These are phyloP conservation scores for Backusella macrospora DNA, from an alignment of 192 early-diverging fungal species.

Conservation along the genomic window DNA sequence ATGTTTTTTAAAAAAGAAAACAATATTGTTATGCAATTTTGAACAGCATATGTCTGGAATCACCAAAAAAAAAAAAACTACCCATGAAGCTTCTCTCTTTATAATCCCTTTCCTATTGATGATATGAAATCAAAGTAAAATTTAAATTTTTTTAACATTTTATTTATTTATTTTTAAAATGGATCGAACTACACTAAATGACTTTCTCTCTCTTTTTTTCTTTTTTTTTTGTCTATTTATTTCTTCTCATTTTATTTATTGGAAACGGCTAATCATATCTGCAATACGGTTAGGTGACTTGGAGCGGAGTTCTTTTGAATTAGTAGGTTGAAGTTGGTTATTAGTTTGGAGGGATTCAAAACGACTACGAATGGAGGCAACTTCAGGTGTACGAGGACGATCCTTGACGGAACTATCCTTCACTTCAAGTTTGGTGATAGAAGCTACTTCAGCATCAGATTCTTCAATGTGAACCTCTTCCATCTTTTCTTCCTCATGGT, in stretches of 20 bases:
- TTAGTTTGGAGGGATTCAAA: constrained; percentile 18
- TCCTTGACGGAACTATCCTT: background rate
- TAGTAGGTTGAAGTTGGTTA: background rate
- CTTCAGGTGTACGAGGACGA: constrained; percentile 11
- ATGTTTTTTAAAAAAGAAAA: too few relatives aligned
- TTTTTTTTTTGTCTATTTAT: background rate
- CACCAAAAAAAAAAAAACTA: too few relatives aligned
- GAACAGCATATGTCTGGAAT: too few relatives aligned
- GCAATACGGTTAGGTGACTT: constrained; percentile 23
- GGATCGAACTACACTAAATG: too few relatives aligned
- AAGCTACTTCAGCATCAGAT: background rate
- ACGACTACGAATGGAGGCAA: constrained; percentile 12
- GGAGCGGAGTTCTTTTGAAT: constrained; percentile 19
- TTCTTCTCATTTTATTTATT: background rate
- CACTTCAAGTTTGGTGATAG: constrained; percentile 13
- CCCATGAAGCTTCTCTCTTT: too few relatives aligned
- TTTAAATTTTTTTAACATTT: too few relatives aligned
- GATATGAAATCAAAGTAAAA: too few relatives aligned
- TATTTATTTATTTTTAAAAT: too few relatives aligned
- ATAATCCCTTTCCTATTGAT: too few relatives aligned
- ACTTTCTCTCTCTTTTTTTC: too few relatives aligned
- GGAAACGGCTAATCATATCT: constrained; percentile 23
- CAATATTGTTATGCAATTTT: too few relatives aligned
- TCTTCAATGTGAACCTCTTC: background rate
- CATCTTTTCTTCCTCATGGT: background rate